A percentile compares a stretch with the other conserved stretches of the same genome.
phyloP scores from a whole-genome alignment of 805 yeast genomes.

The Pichia nanzhaoensis region DNA sequence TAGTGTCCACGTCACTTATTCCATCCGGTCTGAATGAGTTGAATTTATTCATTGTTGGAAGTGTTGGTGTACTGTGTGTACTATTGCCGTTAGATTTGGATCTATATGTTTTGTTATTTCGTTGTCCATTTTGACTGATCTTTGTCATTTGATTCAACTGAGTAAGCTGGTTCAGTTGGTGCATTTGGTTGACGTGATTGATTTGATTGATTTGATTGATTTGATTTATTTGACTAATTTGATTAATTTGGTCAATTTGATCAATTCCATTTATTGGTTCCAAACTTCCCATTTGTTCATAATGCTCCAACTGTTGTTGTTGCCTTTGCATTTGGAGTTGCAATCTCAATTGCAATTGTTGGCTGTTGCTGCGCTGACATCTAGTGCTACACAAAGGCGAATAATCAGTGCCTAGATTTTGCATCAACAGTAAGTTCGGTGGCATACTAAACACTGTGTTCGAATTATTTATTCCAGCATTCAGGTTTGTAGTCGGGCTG shows the following conservation, averaged over 20 bases:
- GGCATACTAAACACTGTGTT: background rate
- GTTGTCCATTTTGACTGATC: background rate
- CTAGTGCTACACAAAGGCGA: slow-evolving; percentile 4
- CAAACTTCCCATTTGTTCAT: slow-evolving; percentile 3
- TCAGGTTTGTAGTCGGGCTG: background rate
- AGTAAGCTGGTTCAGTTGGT: slow-evolving; percentile 3
- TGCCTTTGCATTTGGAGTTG: slow-evolving; percentile 10
- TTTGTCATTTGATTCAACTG: slow-evolving; percentile 2
- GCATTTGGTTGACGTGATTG: background rate
- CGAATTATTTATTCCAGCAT: too few species aligned
- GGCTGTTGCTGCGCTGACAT: slow-evolving; percentile 4
- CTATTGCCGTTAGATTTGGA: too few species aligned
- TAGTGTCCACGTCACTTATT: background rate
- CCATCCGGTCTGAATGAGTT: slow-evolving; percentile 10
- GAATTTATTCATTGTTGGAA: background rate
- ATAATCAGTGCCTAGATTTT: slow-evolving; percentile 1
- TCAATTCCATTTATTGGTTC: background rate
- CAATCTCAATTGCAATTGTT: slow-evolving; percentile 5
- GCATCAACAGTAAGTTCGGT: background rate
- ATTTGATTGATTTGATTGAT: background rate
- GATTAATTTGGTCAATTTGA: background rate
- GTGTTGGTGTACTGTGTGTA: too few species aligned
- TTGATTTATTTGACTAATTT: background rate
- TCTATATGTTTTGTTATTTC: too few species aligned
- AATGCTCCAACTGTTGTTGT: slow-evolving; percentile 13